Evolutionary conservation across 1,284 basidiomycete genomes (phyloP).

Genomic region (Naganishia liquefaciens): DNA sequence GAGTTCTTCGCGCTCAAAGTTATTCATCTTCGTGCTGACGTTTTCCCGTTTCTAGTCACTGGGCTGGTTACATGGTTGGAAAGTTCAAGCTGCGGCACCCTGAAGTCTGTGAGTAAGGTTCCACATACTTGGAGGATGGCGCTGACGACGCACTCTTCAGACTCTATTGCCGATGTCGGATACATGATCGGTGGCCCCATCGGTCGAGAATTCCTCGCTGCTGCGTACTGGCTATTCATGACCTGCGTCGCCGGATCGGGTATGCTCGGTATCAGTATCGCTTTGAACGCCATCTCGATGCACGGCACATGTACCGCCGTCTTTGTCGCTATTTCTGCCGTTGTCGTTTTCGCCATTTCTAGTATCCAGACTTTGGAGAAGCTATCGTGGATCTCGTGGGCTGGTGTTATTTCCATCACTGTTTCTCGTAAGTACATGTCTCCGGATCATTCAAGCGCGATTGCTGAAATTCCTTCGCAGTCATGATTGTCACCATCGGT

Average conservation of each 20-base stretch:
- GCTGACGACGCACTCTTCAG: constrained; percentile 51
- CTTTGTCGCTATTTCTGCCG: constrained; percentile 10
- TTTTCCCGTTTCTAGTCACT: constrained; percentile 36
- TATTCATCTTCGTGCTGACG: background rate
- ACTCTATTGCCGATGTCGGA: constrained; percentile 22
- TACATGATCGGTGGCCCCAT: constrained; percentile 15
- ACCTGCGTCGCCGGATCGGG: constrained; percentile 36
- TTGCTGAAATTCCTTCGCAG: constrained; percentile 33
- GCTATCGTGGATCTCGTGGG: constrained; percentile 28
- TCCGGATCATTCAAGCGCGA: constrained; percentile 28
- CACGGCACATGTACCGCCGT: constrained; percentile 33
- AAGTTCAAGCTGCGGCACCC: constrained; percentile 64
- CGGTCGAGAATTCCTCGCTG: constrained; percentile 3
- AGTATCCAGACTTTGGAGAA: constrained; percentile 24
- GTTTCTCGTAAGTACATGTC: constrained; percentile 36
- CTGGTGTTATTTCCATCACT: constrained; percentile 42
- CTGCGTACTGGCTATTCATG: constrained; percentile 18
- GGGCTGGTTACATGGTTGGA: constrained; percentile 61
- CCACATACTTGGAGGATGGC: constrained; percentile 33
- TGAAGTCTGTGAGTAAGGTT: constrained; percentile 60
- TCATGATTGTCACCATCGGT: constrained; percentile 43
- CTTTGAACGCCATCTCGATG: constrained; percentile 50
- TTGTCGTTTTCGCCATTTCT: constrained; percentile 8
- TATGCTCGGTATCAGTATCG: constrained; percentile 45
- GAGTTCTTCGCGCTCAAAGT: no score